Evolutionary conservation across 495 filamentous ascomycete genomes (phyloP).

Genomic region (Melanomma pulvis-pyrius): DNA sequence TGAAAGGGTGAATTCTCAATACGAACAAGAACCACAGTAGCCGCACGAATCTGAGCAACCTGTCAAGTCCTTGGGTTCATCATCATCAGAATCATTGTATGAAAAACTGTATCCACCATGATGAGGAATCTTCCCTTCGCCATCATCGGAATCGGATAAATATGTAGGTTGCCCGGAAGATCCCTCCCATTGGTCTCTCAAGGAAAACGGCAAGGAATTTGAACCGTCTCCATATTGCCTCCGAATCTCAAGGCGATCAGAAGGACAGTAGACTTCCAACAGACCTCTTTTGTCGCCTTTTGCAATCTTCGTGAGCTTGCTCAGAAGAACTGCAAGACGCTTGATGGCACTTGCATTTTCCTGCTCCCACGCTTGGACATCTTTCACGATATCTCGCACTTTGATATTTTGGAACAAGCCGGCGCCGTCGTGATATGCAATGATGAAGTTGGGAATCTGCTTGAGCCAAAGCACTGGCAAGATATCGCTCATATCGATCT

Average conservation of each 20-base stretch:
- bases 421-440: slow-evolving; percentile 56
- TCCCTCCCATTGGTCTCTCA: neutral
- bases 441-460: slow-evolving; percentile 64
- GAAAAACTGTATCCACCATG: too few species aligned
- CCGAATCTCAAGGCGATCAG: slow-evolving; percentile 50
- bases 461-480: slow-evolving; percentile 62
- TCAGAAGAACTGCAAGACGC: slow-evolving; percentile 50
- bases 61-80: too few species aligned
- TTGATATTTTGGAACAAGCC: slow-evolving; percentile 60
- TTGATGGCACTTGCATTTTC: slow-evolving; percentile 47
- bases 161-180: too few species aligned
- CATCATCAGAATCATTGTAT: too few species aligned
- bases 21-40: too few species aligned
- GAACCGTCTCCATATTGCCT: slow-evolving; percentile 41
- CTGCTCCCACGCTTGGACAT: slow-evolving; percentile 59
- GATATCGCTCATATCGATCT: slow-evolving; percentile 51
- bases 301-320: slow-evolving; percentile 51
- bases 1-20: too few species aligned
- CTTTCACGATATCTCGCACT: slow-evolving; percentile 49
- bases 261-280: slow-evolving; percentile 51
- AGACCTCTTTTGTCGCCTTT: slow-evolving; percentile 41
- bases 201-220: slow-evolving; percentile 37
- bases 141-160: too few species aligned
- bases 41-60: too few species aligned
- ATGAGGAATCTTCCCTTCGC: too few species aligned